phyloP scores from a whole-genome alignment of 495 filamentous ascomycete genomes.

The Astrothelium macrocarpum region DNA sequence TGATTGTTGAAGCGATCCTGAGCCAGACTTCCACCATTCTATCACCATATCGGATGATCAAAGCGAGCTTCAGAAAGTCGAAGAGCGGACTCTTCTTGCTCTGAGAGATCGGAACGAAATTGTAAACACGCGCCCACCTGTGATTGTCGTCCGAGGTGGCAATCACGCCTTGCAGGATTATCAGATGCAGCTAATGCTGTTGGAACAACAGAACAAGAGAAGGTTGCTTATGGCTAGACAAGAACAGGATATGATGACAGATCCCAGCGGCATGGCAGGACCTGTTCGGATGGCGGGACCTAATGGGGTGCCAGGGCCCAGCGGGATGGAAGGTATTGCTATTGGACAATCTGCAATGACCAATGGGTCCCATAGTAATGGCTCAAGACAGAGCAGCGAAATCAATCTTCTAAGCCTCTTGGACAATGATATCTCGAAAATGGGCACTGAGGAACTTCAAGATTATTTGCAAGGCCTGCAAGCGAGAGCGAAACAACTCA shows the following conservation, averaged over 20 bases:
- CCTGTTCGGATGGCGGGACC: too few relatives aligned
- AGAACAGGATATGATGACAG: not conserved
- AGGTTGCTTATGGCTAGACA: conserved; percentile 6
- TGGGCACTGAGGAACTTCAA: conserved; percentile 1
- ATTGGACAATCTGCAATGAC: not conserved
- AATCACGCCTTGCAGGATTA: conserved; percentile 8
- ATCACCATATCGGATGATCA: not conserved
- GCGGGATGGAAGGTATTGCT: not conserved
- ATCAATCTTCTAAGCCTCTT: not conserved
- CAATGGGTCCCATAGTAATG: not conserved
- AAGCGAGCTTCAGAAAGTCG: not conserved
- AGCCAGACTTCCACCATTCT: not conserved
- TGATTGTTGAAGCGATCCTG: not conserved
- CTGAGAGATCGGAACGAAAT: not conserved
- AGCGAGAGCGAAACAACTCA: not conserved
- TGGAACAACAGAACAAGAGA: conserved; percentile 10
- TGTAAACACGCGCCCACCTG: not conserved
- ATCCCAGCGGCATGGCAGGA: too few relatives aligned
- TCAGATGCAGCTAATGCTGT: conserved; percentile 10
- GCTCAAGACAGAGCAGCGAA: not conserved
- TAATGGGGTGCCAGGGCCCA: not conserved
- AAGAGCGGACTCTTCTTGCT: not conserved
- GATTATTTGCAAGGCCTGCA: not conserved
- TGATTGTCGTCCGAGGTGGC: not conserved
- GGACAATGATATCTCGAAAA: not conserved